Evolutionary conservation across 2,329 filamentous ascomycete genomes (phyloP).

Genomic region (Ophiostoma triangulosporum): DNA sequence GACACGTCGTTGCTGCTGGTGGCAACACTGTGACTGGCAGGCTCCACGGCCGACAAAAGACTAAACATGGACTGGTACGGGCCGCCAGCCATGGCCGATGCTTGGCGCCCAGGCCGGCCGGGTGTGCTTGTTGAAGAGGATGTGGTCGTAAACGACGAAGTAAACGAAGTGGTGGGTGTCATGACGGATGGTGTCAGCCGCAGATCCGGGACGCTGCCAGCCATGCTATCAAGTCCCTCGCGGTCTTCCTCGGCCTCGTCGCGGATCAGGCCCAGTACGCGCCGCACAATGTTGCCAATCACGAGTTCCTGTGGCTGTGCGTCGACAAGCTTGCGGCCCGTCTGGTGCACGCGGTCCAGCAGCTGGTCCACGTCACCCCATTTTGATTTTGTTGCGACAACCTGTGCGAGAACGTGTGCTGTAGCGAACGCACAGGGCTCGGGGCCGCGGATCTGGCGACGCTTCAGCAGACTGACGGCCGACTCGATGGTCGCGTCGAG

Average conservation of each 20-base stretch:
- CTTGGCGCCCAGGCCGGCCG: neutral
- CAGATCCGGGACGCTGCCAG: slow-evolving; percentile 23
- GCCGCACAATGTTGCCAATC: slow-evolving; percentile 85
- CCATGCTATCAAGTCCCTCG: slow-evolving; percentile 33
- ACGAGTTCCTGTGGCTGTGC: slow-evolving; percentile 85
- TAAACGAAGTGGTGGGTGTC: slow-evolving; percentile 25
- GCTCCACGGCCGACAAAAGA: slow-evolving; percentile 55
- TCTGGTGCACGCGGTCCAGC: slow-evolving; percentile 63
- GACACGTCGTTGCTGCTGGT: slow-evolving; percentile 4
- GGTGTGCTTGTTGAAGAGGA: neutral
- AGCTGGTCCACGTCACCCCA: slow-evolving; percentile 67
- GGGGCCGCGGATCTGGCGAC: slow-evolving; percentile 77
- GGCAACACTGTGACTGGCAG: slow-evolving; percentile 16
- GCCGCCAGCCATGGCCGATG: slow-evolving; percentile 22
- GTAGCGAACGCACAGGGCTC: slow-evolving; percentile 85
- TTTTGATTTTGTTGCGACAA: slow-evolving; percentile 62
- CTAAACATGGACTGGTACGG: slow-evolving; percentile 77
- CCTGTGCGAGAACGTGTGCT: slow-evolving; percentile 72
- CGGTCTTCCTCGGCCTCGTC: slow-evolving; percentile 78
- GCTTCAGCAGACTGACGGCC: slow-evolving; percentile 67
- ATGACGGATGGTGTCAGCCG: slow-evolving; percentile 23
- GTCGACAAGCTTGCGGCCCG: slow-evolving; percentile 63
- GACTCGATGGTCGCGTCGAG: slow-evolving; percentile 75
- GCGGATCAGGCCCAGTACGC: slow-evolving; percentile 79
- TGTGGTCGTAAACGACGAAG: neutral